Conservation (phyloP, 2,329 filamentous ascomycete species). For the Aspergillus proliferans region DNA sequence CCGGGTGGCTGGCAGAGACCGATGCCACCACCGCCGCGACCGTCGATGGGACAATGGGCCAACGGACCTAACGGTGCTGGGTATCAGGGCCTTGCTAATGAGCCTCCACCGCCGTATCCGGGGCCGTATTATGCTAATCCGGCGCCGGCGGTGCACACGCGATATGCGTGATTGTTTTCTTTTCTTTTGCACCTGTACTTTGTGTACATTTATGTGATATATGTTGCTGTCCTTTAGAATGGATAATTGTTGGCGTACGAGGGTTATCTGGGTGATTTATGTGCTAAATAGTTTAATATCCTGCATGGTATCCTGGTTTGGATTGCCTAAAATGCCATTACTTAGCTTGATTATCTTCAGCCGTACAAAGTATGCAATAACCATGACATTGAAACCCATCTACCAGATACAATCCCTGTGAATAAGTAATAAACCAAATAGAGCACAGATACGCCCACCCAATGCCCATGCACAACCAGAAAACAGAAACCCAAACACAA, state of each 20-base stretch:
- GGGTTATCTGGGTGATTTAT: too few species aligned
- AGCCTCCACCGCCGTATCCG: conserved; percentile 17
- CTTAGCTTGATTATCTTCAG: too few species aligned
- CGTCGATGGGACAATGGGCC: conserved; percentile 18
- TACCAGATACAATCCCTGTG: too few species aligned
- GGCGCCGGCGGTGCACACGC: conserved; percentile 7
- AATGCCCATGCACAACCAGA: conserved; percentile 1
- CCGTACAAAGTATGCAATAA: too few species aligned
- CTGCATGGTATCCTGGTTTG: too few species aligned
- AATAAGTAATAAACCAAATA: too few species aligned
- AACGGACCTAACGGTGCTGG: conserved; percentile 11
- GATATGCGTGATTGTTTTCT: conserved; percentile 19
- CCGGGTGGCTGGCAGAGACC: conserved; percentile 4
- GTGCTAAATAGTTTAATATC: too few species aligned
- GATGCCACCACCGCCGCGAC: conserved; percentile 9
- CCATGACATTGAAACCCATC: too few species aligned
- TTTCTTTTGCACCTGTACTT: background rate
- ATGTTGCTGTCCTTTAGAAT: background rate
- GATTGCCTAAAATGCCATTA: too few species aligned
- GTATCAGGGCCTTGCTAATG: conserved; percentile 17
- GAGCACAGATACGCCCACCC: background rate
- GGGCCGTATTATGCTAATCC: conserved; percentile 2
- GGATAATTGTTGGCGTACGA: too few species aligned
- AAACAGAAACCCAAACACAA: conserved; percentile 3
- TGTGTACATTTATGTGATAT: background rate